phyloP scores from a whole-genome alignment of 805 yeast genomes.

The Hanseniaspora hatyaiensis region DNA sequence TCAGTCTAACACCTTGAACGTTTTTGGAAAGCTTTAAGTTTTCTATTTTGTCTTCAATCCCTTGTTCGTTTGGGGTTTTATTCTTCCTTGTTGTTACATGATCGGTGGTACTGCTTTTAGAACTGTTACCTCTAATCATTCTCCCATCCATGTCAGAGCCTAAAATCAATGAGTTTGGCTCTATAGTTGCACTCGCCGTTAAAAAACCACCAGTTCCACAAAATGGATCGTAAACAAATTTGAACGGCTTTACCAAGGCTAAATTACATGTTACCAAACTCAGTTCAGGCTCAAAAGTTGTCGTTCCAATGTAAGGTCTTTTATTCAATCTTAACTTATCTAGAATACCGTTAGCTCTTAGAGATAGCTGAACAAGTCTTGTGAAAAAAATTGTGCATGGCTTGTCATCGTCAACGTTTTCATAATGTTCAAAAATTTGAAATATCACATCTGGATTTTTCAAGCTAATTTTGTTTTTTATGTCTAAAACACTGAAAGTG shows the following conservation, averaged over 20 bases:
- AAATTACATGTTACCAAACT: constrained; percentile 79
- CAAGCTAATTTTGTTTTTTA: constrained; percentile 68
- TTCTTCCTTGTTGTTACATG: constrained; percentile 26
- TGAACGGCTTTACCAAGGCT: constrained; percentile 56
- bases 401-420: constrained; percentile 34
- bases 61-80: constrained; percentile 24
- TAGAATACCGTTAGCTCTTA: constrained; percentile 42
- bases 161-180: constrained; percentile 64
- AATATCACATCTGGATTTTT: constrained; percentile 62
- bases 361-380: constrained; percentile 50
- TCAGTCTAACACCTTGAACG: constrained; percentile 36
- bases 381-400: constrained; percentile 66
- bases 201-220: constrained; percentile 93
- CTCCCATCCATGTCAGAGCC: constrained; percentile 91
- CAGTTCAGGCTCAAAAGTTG: constrained; percentile 91
- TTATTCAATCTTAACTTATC: constrained; percentile 73
- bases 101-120: constrained; percentile 29
- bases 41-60: constrained; percentile 7
- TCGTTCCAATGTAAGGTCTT: constrained; percentile 85
- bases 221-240: constrained; percentile 82
- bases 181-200: constrained; percentile 57
- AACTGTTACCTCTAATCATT: constrained; percentile 46
- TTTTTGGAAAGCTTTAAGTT: background rate
- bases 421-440: constrained; percentile 65
- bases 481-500: constrained; percentile 53